Conservation (phyloP, 805 yeast species). For the Spathaspora boniae region DNA sequence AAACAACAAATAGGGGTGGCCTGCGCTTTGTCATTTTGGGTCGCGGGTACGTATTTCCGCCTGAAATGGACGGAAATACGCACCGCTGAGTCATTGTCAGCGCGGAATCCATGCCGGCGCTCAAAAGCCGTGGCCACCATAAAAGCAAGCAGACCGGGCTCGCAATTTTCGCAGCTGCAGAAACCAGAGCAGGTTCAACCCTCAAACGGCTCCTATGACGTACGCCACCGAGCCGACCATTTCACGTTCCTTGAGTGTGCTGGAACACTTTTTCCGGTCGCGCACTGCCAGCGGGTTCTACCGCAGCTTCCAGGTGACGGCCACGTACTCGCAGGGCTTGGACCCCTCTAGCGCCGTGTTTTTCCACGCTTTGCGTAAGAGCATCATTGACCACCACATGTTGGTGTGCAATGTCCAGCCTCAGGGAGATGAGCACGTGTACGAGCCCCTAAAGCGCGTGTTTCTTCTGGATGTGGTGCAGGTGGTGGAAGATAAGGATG, state of each 20-base stretch:
- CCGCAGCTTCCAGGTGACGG: constrained; percentile 32
- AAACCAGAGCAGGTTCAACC: too few relatives aligned
- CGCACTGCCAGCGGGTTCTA: constrained; percentile 28
- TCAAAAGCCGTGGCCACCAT: too few relatives aligned
- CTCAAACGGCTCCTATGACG: too few relatives aligned
- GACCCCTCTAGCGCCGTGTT: constrained; percentile 13
- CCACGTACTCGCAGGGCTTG: constrained; percentile 24
- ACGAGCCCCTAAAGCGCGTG: constrained; percentile 22
- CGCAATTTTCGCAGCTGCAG: too few relatives aligned
- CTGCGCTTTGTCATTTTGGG: too few relatives aligned
- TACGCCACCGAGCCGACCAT: too few relatives aligned
- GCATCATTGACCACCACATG: constrained; percentile 32
- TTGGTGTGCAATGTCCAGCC: constrained; percentile 27
- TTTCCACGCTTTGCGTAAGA: constrained; percentile 26
- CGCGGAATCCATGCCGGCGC: too few relatives aligned
- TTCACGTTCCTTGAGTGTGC: constrained; percentile 24
- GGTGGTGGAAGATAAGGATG: constrained; percentile 11
- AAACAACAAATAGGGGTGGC: too few relatives aligned
- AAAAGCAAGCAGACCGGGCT: too few relatives aligned
- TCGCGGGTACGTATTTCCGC: too few relatives aligned
- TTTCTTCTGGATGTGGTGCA: constrained; percentile 25
- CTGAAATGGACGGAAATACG: too few relatives aligned
- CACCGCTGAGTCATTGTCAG: too few relatives aligned
- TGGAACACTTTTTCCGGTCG: constrained; percentile 33
- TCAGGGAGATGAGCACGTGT: constrained; percentile 10